These are phyloP conservation scores for Acrocalymma vagum DNA, from an alignment of 2,329 filamentous ascomycete genomes.

Conservation along the genomic window DNA sequence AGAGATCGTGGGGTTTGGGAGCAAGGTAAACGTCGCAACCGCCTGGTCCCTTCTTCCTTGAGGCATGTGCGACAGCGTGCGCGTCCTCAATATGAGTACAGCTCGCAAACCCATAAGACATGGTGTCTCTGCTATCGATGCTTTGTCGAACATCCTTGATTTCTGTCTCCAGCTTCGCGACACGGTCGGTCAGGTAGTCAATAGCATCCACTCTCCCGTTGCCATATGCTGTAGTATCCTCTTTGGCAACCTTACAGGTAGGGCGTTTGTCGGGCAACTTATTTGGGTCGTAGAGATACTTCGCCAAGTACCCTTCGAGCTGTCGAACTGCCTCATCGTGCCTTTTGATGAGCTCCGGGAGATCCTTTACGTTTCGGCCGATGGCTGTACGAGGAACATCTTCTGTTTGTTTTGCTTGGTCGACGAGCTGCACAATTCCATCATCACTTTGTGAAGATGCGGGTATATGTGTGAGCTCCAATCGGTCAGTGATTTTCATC, in stretches of 20 bases:
- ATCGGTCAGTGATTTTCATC: background rate
- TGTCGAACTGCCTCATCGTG: constrained; percentile 82
- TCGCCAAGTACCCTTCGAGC: constrained; percentile 83
- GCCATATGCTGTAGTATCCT: constrained; percentile 70
- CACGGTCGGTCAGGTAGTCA: constrained; percentile 87
- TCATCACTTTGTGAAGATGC: constrained; percentile 79
- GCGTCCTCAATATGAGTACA: constrained; percentile 88
- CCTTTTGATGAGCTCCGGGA: constrained; percentile 84
- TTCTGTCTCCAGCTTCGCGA: constrained; percentile 80
- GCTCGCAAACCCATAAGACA: constrained; percentile 93
- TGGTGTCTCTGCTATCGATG: constrained; percentile 87
- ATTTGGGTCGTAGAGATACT: constrained; percentile 82
- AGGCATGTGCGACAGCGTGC: constrained; percentile 80
- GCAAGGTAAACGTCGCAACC: constrained; percentile 81
- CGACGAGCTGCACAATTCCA: constrained; percentile 85
- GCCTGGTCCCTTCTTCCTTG: constrained; percentile 79
- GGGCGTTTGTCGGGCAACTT: constrained; percentile 80
- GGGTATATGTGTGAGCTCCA: constrained; percentile 82
- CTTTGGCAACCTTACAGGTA: constrained; percentile 78
- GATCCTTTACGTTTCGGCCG: constrained; percentile 87
- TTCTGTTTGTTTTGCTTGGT: constrained; percentile 77
- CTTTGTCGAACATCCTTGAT: constrained; percentile 83
- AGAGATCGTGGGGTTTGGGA: constrained; percentile 87
- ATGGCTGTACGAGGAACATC: constrained; percentile 81
- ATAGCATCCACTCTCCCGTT: constrained; percentile 90